Evolutionary conservation across 768 basidiomycete species (phyloP), one percentile per base, ranked within the genome.

Genomic region (Suillus ampliporus): DNA sequence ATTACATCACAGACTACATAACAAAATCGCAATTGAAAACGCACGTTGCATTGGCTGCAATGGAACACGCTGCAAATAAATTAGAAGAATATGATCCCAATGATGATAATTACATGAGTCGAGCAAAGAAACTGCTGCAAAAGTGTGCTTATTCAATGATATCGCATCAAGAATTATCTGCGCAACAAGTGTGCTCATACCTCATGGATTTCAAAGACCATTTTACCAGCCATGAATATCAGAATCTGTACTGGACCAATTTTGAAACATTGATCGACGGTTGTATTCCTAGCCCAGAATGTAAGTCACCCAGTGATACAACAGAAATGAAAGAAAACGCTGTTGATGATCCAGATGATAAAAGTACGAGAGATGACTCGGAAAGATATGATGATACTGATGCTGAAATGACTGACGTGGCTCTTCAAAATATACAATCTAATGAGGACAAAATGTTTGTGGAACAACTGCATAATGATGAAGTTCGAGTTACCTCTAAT

Each of bases 1-100:
- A 79, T 59, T 84, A 84, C 58, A 79, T 83, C 28, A 84, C 82
- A 0, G 75, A 84, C 61, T 83, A 84, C 59, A 82, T 84, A 19
- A 78, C 81, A 4, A 84, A 84, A 61, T 60, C 76, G 0, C 73
- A 78, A 43, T 60, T 83, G 17, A 80, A 80, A 46, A 63, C 75
- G 0, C 79, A 84, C 67, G 76, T 81, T 1, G 77, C 78, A 0
- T 81, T 70, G 68, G 74, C 78, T 1, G 76, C 79, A 1, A 57
- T 83, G 4, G 74, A 79, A 44, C n/a, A 71, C 0, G 75, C 80
- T 7, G 67, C 79, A 0, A 64, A 64, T 19, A 78, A 74, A 43
- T 60, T 79, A 2, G 72, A 68, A 3, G 69, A 68, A 21, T 65
- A 58, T 60, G 57, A 72, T 51, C 35, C 67, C 3, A 23, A 61